Percentiles rank a stretch among this genome's conserved stretches.
phyloP scores from a whole-genome alignment of 352 stramenopile species.

The Globisporangium radiosum region DNA sequence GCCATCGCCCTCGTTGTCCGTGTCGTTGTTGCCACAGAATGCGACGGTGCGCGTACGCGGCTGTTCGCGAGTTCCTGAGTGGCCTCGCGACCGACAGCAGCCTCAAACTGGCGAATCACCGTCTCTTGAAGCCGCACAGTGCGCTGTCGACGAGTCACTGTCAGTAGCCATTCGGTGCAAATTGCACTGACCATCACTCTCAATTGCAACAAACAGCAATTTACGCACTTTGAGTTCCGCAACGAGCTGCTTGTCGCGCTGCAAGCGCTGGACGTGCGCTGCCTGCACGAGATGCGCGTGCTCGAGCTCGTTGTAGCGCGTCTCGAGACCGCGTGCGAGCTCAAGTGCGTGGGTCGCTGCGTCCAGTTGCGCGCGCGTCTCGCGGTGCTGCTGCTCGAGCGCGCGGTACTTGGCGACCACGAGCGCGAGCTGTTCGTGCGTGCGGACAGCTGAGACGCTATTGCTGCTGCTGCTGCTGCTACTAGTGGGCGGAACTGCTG shows the following conservation, averaged over 20 bases:
- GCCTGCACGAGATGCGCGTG: conserved; percentile 66
- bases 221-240: conserved; percentile 34
- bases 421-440: conserved; percentile 41
- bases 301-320: conserved; percentile 49
- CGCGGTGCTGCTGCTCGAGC: conserved; percentile 36
- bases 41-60: not conserved
- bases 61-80: not conserved
- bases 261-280: conserved; percentile 54
- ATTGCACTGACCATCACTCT: not conserved
- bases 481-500: conserved; percentile 5
- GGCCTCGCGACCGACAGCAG: conserved; percentile 39
- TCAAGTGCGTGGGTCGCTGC: conserved; percentile 22
- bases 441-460: conserved; percentile 13
- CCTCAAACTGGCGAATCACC: conserved; percentile 77
- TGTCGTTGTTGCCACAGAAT: not conserved
- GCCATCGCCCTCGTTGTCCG: no score
- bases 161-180: not conserved
- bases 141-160: conserved; percentile 21
- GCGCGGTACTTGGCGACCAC: conserved; percentile 62
- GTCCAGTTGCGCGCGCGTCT: conserved; percentile 26
- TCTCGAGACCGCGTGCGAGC: conserved; percentile 36
- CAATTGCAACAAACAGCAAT: not conserved
- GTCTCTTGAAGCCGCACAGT: conserved; percentile 69
- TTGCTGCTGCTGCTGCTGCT: not conserved
- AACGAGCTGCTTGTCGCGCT: conserved; percentile 58